Evolutionary conservation across 257 asterid species (phyloP).

Genomic region (Haberlea rhodopensis): DNA sequence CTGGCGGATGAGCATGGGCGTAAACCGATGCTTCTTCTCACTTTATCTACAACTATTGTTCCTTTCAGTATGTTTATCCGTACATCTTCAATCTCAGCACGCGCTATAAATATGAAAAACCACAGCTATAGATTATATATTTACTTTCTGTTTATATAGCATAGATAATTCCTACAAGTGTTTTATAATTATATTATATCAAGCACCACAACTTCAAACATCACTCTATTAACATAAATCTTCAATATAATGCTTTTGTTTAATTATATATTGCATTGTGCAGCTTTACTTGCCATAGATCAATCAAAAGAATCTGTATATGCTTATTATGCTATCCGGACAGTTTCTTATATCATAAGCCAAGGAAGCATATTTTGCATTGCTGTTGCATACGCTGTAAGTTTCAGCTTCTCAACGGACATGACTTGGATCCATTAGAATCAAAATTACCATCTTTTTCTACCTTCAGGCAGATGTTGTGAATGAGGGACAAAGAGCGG

Average conservation of each 20-base stretch:
- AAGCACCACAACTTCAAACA: neutral
- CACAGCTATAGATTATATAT: too few relatives aligned
- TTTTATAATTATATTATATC: neutral
- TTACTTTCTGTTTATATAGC: too few relatives aligned
- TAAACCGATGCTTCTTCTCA: conserved; percentile 81
- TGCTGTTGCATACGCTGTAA: conserved; percentile 88
- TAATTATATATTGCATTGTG: conserved; percentile 23
- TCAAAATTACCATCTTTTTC: conserved; percentile 9
- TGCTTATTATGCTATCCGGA: conserved; percentile 69
- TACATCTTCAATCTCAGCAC: conserved; percentile 5
- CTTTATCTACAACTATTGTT: conserved; percentile 66
- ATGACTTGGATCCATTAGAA: neutral
- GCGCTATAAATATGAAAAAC: neutral
- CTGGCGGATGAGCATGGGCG: conserved; percentile 92
- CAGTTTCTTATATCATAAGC: conserved; percentile 76
- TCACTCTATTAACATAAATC: neutral
- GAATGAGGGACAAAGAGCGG: conserved; percentile 60
- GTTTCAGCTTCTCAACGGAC: conserved; percentile 20
- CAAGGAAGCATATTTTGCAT: conserved; percentile 95
- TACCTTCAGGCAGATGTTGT: conserved; percentile 75
- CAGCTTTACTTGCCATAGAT: conserved; percentile 78
- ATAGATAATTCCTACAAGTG: too few relatives aligned
- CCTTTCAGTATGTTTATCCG: conserved; percentile 65
- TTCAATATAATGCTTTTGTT: conserved; percentile 16
- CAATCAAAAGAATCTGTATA: conserved; percentile 74